Conservation (phyloP, 106 monocot species). For the Cymbidium sinense region DNA sequence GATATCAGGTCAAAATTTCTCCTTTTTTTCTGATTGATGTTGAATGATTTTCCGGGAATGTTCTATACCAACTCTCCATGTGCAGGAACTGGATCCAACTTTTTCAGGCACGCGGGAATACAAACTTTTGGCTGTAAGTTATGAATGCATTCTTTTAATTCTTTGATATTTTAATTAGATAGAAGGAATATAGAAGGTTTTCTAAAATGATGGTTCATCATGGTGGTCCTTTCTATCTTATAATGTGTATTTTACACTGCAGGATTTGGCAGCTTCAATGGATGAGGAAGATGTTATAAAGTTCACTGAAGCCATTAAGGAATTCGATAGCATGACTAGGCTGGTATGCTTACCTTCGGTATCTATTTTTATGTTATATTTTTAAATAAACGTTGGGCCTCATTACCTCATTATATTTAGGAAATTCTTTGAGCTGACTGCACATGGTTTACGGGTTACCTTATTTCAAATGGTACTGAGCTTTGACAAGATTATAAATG, state of each 20-base stretch:
- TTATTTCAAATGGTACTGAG: too few species aligned
- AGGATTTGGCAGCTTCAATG: slow-evolving; percentile 78
- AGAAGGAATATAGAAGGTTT: too few species aligned
- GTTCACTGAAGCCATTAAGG: slow-evolving; percentile 69
- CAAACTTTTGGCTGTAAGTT: slow-evolving; percentile 42
- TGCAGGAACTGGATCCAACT: slow-evolving; percentile 54
- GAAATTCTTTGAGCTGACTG: too few species aligned
- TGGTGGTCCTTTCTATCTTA: too few species aligned
- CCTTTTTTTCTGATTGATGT: not conserved
- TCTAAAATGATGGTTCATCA: too few species aligned
- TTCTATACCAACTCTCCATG: not conserved
- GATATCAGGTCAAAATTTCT: slow-evolving; percentile 45
- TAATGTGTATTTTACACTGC: slow-evolving; percentile 3
- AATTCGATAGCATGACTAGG: slow-evolving; percentile 91
- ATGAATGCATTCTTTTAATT: not conserved
- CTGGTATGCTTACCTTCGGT: slow-evolving; percentile 33
- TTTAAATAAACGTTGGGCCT: too few species aligned
- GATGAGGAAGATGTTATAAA: slow-evolving; percentile 83
- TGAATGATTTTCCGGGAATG: not conserved
- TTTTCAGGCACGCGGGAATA: slow-evolving; percentile 76
- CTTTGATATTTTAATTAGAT: too few species aligned
- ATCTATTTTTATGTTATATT: too few species aligned
- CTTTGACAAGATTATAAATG: too few species aligned
- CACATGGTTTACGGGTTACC: too few species aligned
- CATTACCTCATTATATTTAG: too few species aligned